Evolutionary conservation across 805 yeast genomes (phyloP), one percentile per base, ranked within the genome.

Genomic region (Maudiozyma barnettii): DNA sequence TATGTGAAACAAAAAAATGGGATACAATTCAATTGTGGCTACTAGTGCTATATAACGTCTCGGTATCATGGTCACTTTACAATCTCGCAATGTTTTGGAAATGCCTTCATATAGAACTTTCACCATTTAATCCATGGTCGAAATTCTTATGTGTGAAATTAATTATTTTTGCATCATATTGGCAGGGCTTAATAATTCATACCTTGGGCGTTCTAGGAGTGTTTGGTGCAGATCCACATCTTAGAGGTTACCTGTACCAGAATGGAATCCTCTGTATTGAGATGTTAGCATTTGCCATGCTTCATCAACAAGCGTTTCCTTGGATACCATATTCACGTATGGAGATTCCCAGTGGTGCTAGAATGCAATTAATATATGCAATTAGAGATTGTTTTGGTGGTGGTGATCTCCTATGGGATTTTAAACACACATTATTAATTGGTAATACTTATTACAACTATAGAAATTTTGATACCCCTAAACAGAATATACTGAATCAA

Each of bases 101-200:
- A 60, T 86, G 95, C 54, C 70, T 93, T n/a, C 81, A 84, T 67
- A 61, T 60, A 2, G 97, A 90, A 56, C 72, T 93, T 54, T 74
- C 70, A 45, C 84, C 82, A 1, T 90, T 82, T 68, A 77, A 86
- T 46, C 98, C 98, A 3, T 81, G 93, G 77, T 89, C 95, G 10
- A 90, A 90, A 66, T 93, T 93, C 63, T 63, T 93, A 37, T 89
- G 97, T 67, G 95, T 93, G 42, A 93, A 93, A 60, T 73, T 89
- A 52, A 88, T 93, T 46, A 90, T 93, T 43, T 93, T 93, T 72
- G 98, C 96, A 21, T 85, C 96, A n/a, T 93, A 89, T 63, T 93
- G 99, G 99, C 99, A 93, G 62, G 88, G 95, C 0, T 67, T 84
- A 8, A 53, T 81, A 1, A 67, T 85, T 41, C 78, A 79, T 4